These are phyloP conservation scores for Aureobasidium sp. DNA, from an alignment of 2,329 filamentous ascomycete genomes.

Conservation along the genomic window DNA sequence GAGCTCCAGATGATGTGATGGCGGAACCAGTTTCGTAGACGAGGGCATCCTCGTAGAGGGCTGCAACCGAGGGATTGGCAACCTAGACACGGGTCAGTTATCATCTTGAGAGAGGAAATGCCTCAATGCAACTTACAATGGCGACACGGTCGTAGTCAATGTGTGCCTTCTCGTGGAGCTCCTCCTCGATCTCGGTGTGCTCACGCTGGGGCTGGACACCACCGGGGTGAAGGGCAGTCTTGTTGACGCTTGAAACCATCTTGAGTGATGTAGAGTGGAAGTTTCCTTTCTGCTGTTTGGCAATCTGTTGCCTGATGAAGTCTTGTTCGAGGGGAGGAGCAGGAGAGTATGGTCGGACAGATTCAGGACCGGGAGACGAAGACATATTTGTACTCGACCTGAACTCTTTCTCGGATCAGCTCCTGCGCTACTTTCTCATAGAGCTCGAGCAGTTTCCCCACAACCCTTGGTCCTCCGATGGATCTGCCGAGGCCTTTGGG, in stretches of 20 bases:
- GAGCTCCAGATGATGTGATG: conserved; percentile 88
- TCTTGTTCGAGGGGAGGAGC: conserved; percentile 38
- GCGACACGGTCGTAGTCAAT: conserved; percentile 98
- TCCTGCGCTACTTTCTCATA: neutral
- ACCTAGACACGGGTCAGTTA: conserved; percentile 35
- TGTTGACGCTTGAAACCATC: conserved; percentile 61
- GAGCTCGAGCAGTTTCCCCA: conserved; percentile 8
- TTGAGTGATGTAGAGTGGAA: conserved; percentile 50
- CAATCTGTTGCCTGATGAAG: conserved; percentile 49
- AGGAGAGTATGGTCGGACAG: conserved; percentile 17
- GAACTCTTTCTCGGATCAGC: neutral
- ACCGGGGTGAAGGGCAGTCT: conserved; percentile 81
- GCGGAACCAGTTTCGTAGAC: conserved; percentile 96
- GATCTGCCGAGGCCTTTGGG: conserved; percentile 5
- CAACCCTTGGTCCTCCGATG: conserved; percentile 6
- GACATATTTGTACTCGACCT: conserved; percentile 12
- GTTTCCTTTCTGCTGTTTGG: conserved; percentile 50
- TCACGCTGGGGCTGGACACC: conserved; percentile 78
- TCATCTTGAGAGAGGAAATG: neutral
- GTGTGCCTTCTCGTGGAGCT: conserved; percentile 94
- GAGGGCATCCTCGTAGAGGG: conserved; percentile 97
- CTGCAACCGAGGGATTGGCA: conserved; percentile 89
- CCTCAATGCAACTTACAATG: conserved; percentile 58
- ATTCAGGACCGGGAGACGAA: neutral
- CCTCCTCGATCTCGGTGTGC: conserved; percentile 96